Percentiles rank a stretch among this genome's conserved stretches.
phyloP scores from a whole-genome alignment of 495 filamentous ascomycete species.

The Penicillium manginii region DNA sequence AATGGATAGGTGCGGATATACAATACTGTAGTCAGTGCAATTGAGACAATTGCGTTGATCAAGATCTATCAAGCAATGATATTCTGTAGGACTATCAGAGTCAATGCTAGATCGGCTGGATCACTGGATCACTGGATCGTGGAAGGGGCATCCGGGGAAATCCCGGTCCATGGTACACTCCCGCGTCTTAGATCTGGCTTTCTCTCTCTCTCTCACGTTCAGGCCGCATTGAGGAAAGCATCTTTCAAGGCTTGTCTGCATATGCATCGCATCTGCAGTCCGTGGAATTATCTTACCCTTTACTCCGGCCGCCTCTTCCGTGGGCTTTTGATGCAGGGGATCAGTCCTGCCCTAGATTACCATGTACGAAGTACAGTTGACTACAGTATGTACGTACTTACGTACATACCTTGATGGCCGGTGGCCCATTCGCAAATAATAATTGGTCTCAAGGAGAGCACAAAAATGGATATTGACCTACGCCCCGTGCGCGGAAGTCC shows the following conservation, averaged over 20 bases:
- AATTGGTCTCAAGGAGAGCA: neutral
- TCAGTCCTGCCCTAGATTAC: neutral
- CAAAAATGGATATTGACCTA: neutral
- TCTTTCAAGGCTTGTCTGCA: neutral
- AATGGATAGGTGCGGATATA: too few relatives aligned
- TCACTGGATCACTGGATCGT: too few relatives aligned
- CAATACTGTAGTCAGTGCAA: neutral
- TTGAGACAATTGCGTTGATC: neutral
- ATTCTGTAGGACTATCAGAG: neutral
- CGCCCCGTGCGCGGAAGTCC: conserved; percentile 21
- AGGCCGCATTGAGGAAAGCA: neutral
- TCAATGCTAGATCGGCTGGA: conserved; percentile 11
- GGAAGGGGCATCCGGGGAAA: conserved; percentile 29
- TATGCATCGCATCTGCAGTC: conserved; percentile 6
- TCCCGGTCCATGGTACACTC: conserved; percentile 33
- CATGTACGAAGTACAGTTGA: too few relatives aligned
- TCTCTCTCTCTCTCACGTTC: conserved; percentile 8
- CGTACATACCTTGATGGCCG: neutral
- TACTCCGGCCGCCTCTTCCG: neutral
- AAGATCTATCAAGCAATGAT: too few relatives aligned
- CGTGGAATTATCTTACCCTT: conserved; percentile 1
- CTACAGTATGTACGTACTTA: too few relatives aligned
- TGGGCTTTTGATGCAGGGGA: conserved; percentile 1
- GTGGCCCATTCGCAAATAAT: conserved; percentile 2
- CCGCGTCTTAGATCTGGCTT: conserved; percentile 21